These are phyloP conservation scores for Pseudonitzschia multiseries DNA, from an alignment of 108 stramenopile species.

Conservation along the genomic window DNA sequence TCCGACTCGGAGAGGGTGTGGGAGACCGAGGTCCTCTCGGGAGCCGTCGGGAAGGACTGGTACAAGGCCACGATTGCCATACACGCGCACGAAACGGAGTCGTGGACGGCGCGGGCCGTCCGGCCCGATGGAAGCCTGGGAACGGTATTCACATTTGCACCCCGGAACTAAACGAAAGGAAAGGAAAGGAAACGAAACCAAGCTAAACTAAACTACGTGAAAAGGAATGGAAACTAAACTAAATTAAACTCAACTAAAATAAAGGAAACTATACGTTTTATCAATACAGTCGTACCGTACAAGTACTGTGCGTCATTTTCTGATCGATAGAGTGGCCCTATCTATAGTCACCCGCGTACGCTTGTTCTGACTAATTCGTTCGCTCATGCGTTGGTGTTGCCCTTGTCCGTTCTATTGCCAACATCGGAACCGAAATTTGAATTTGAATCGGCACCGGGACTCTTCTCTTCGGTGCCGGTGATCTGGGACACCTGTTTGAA, in stretches of 20 bases:
- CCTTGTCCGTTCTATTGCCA: background rate
- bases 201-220: background rate
- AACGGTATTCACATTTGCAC: conserved; percentile 50
- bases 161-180: background rate
- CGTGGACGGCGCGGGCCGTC: conserved; percentile 81
- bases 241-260: too few relatives aligned
- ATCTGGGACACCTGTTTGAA: background rate
- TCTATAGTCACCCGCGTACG: too few relatives aligned
- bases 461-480: too few relatives aligned
- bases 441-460: too few relatives aligned
- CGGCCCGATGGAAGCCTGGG: conserved; percentile 72
- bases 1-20: conserved; percentile 75
- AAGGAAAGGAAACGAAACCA: too few relatives aligned
- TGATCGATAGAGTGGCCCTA: too few relatives aligned
- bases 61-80: conserved; percentile 77
- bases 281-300: too few relatives aligned
- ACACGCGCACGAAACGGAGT: conserved; percentile 49
- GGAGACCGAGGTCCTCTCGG: conserved; percentile 48
- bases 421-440: too few relatives aligned
- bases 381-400: background rate
- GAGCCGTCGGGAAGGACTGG: conserved; percentile 67
- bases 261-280: too few relatives aligned
- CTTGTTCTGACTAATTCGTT: too few relatives aligned
- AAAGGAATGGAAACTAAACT: too few relatives aligned
- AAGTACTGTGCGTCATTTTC: too few relatives aligned